These are phyloP conservation scores for Ustilago loliicola DNA, from an alignment of 1,284 basidiomycete species.

Conservation along the genomic window DNA sequence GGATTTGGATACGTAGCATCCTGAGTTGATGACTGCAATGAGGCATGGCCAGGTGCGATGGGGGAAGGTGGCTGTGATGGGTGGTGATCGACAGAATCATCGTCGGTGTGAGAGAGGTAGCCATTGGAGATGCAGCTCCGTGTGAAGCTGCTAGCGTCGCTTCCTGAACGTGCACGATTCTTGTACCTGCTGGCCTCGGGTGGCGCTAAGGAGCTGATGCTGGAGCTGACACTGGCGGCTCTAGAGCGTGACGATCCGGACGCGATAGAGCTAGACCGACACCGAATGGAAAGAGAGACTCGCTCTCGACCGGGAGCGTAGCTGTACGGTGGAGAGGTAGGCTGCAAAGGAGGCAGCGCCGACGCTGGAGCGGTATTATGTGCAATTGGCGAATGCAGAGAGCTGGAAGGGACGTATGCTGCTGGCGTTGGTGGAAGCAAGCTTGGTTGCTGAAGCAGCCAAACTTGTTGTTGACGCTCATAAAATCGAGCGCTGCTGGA, in stretches of 20 bases:
- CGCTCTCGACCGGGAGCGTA: not conserved
- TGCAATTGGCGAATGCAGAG: not conserved
- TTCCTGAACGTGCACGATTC: slow-evolving; percentile 31
- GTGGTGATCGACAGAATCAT: slow-evolving; percentile 21
- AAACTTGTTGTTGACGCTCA: slow-evolving; percentile 39
- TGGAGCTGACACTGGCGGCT: slow-evolving; percentile 30
- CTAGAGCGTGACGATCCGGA: slow-evolving; percentile 12
- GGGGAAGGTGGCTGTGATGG: not conserved
- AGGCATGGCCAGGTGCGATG: not conserved
- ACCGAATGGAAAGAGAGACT: not conserved
- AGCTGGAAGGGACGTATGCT: not conserved
- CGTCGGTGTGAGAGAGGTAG: slow-evolving; percentile 27
- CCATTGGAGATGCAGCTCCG: slow-evolving; percentile 37
- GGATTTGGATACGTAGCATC: too few relatives aligned
- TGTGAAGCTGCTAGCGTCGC: slow-evolving; percentile 49
- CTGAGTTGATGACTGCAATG: not conserved
- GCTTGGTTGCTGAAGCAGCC: slow-evolving; percentile 24
- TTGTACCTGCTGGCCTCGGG: slow-evolving; percentile 2
- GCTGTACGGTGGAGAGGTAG: not conserved
- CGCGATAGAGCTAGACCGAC: slow-evolving; percentile 2
- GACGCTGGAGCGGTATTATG: not conserved
- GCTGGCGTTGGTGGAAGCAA: slow-evolving; percentile 4
- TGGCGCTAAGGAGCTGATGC: slow-evolving; percentile 27
- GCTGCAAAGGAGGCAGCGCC: not conserved
- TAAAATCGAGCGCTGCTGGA: slow-evolving; percentile 49